Conservation (phyloP, 139 green algal species). For the Diplosphaera chodatii region DNA sequence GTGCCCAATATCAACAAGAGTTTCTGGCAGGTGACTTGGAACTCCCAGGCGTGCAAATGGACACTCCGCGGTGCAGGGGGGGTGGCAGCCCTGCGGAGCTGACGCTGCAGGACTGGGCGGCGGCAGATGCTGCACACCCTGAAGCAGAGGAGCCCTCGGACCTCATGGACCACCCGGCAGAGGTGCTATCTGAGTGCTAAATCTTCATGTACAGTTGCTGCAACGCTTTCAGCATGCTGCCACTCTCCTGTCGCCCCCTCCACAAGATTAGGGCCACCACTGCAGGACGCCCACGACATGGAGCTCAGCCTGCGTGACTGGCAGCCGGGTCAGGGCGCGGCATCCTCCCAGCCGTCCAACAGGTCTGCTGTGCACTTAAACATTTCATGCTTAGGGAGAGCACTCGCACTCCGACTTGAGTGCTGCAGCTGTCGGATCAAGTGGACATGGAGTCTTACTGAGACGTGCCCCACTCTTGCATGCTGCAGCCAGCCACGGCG, state of each 20-base stretch:
- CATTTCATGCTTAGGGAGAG: no score
- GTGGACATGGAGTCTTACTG: neutral
- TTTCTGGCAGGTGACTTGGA: no score
- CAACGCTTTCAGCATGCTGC: no score
- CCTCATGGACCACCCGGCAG: neutral
- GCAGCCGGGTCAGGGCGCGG: neutral
- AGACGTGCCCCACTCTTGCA: no score
- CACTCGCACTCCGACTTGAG: neutral
- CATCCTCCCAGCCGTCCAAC: slow-evolving; percentile 4
- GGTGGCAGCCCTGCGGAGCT: slow-evolving; percentile 6
- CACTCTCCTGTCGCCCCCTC: no score
- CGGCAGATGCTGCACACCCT: no score
- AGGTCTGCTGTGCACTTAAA: slow-evolving; percentile 9
- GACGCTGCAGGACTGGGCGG: slow-evolving; percentile 11
- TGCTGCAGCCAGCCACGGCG: neutral
- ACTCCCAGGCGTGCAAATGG: no score
- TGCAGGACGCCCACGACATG: neutral
- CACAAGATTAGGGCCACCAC: no score
- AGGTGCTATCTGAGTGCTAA: no score
- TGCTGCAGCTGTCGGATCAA: no score
- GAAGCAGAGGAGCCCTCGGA: neutral
- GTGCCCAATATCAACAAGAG: no score
- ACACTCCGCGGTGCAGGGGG: neutral
- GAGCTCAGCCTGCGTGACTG: slow-evolving; percentile 1
- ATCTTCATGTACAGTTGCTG: no score